Percentiles rank a stretch among this genome's conserved stretches.
Conservation (phyloP, 148 eudicot genomes). For the Oxyria digyna region DNA sequence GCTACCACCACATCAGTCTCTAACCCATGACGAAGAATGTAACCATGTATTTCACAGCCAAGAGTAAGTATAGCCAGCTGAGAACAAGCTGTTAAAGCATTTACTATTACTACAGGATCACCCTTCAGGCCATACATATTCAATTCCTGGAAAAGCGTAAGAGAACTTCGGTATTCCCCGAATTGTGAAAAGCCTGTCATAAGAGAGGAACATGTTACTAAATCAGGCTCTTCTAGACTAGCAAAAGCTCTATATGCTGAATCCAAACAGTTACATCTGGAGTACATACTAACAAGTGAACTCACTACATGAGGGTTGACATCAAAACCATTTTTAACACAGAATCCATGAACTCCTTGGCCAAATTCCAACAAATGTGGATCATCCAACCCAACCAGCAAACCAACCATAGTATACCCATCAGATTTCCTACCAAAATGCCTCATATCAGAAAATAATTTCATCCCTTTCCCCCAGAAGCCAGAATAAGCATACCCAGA, state of each 20-base stretch:
- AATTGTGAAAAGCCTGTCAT: conserved; percentile 59
- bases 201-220: conserved; percentile 71
- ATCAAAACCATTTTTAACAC: conserved; percentile 46
- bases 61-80: conserved; percentile 35
- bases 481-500: conserved; percentile 50
- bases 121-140: conserved; percentile 35
- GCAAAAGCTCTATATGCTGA: conserved; percentile 47
- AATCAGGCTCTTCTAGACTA: conserved; percentile 39
- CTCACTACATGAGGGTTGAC: conserved; percentile 45
- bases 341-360: conserved; percentile 47
- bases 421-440: conserved; percentile 36
- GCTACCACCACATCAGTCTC: conserved; percentile 39
- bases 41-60: conserved; percentile 65
- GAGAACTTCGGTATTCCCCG: conserved; percentile 28
- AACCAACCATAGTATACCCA: conserved; percentile 64
- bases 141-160: conserved; percentile 37
- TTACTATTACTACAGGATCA: conserved; percentile 52
- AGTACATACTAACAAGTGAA: conserved; percentile 64
- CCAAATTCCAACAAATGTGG: conserved; percentile 37
- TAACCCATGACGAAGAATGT: conserved; percentile 49
- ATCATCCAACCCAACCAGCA: conserved; percentile 36
- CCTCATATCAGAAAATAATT: conserved; percentile 35
- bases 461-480: conserved; percentile 35
- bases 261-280: conserved; percentile 47
- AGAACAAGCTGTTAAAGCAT: conserved; percentile 42